phyloP scores from a whole-genome alignment of 768 basidiomycete species.

The Pleurotus sapidus region DNA sequence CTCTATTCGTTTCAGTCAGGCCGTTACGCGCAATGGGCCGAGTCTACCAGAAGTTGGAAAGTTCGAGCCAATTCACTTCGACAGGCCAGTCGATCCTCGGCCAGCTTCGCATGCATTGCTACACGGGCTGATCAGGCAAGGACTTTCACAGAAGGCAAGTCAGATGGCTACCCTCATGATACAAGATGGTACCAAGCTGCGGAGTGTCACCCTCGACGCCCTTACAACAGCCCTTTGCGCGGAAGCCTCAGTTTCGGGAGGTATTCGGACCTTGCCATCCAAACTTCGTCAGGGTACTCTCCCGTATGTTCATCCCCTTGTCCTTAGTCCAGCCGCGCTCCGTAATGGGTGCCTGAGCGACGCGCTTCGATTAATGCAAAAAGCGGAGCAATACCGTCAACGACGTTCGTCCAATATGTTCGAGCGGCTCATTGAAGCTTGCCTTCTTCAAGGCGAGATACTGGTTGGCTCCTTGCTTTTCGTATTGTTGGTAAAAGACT shows the following conservation, averaged over 20 bases:
- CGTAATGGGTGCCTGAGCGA: conserved; percentile 39
- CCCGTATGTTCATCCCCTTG: conserved; percentile 20
- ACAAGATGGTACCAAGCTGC: conserved; percentile 47
- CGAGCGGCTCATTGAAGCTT: conserved; percentile 55
- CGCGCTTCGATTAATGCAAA: conserved; percentile 49
- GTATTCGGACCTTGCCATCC: conserved; percentile 14
- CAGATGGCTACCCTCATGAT: conserved; percentile 51
- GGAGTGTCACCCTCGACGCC: conserved; percentile 44
- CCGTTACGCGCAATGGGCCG: conserved; percentile 15
- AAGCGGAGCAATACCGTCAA: conserved; percentile 53
- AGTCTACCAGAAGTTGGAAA: conserved; percentile 15
- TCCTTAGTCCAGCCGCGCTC: conserved; percentile 32
- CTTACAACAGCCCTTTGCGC: conserved; percentile 12
- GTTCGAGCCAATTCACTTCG: conserved; percentile 44
- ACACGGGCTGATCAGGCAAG: conserved; percentile 58
- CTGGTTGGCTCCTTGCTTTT: conserved; percentile 74
- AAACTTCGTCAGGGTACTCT: background rate
- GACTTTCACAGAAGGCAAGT: conserved; percentile 45
- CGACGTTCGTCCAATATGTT: conserved; percentile 60
- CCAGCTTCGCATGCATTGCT: conserved; percentile 62
- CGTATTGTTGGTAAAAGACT: conserved; percentile 61
- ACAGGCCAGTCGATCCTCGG: conserved; percentile 49
- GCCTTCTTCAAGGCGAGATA: conserved; percentile 76
- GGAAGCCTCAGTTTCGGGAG: conserved; percentile 12
- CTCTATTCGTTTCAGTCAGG: conserved; percentile 44